A percentile compares a stretch with the other conserved stretches of the same genome.
Evolutionary conservation across 2,329 filamentous ascomycete species (phyloP).

Genomic region (Fusarium secorum): DNA sequence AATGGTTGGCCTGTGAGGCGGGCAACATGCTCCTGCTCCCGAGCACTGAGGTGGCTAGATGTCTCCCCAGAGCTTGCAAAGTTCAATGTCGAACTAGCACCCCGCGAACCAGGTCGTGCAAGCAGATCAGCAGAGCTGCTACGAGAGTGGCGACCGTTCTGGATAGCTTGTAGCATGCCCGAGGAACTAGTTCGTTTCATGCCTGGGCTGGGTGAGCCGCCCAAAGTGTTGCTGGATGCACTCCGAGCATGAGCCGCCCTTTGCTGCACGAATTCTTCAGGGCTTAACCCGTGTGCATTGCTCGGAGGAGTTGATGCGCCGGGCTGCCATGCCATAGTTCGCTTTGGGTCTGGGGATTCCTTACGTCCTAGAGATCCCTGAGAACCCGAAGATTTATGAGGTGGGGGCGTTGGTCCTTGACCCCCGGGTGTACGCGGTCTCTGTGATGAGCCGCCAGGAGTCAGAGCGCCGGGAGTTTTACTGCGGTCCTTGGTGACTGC

Average conservation of each 20-base stretch:
- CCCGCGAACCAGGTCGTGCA: conserved; percentile 65
- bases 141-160: conserved; percentile 47
- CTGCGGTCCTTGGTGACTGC: conserved; percentile 47
- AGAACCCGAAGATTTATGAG: conserved; percentile 35
- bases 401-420: conserved; percentile 35
- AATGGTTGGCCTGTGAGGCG: conserved; percentile 80
- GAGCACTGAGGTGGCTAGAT: conserved; percentile 74
- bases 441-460: conserved; percentile 24
- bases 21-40: conserved; percentile 89
- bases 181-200: conserved; percentile 52
- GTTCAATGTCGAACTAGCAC: conserved; percentile 60
- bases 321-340: conserved; percentile 82
- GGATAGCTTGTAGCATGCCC: conserved; percentile 45
- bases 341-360: conserved; percentile 62
- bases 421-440: conserved; percentile 47
- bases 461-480: conserved; percentile 40
- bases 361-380: conserved; percentile 53
- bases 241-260: conserved; percentile 71
- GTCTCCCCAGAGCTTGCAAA: conserved; percentile 53
- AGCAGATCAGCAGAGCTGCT: conserved; percentile 58
- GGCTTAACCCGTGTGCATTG: conserved; percentile 65
- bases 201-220: conserved; percentile 42
- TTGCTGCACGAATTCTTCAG: conserved; percentile 86
- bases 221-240: conserved; percentile 59
- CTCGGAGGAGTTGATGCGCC: conserved; percentile 62